phyloP scores from a whole-genome alignment of 371 early-diverging fungal species.

The Mortierella sp. region DNA sequence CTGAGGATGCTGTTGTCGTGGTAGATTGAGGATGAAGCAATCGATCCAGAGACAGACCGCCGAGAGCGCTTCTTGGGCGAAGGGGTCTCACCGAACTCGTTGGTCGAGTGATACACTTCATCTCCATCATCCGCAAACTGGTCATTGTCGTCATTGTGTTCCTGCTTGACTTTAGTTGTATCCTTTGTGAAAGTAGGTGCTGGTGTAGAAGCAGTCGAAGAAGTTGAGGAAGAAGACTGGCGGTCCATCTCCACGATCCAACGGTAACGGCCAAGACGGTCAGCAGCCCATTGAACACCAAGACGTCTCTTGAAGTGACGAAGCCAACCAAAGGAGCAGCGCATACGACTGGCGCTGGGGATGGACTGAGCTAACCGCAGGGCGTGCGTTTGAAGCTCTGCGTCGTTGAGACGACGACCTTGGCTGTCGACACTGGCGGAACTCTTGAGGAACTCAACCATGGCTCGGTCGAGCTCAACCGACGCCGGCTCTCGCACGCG shows the following conservation, averaged over 20 bases:
- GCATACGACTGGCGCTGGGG: slow-evolving; percentile 54
- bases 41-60: background rate
- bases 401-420: slow-evolving; percentile 56
- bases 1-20: slow-evolving; percentile 18
- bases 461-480: slow-evolving; percentile 57
- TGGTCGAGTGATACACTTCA: slow-evolving; percentile 40
- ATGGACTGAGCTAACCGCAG: slow-evolving; percentile 50
- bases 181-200: slow-evolving; percentile 2
- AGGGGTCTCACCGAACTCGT: slow-evolving; percentile 31
- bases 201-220: slow-evolving; percentile 5
- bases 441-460: slow-evolving; percentile 54
- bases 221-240: background rate
- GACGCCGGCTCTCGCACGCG: slow-evolving; percentile 58
- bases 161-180: slow-evolving; percentile 9
- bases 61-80: slow-evolving; percentile 29
- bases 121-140: slow-evolving; percentile 25
- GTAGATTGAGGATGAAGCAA: background rate
- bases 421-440: slow-evolving; percentile 46
- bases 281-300: slow-evolving; percentile 54
- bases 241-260: slow-evolving; percentile 57
- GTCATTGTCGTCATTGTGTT: slow-evolving; percentile 12
- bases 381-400: slow-evolving; percentile 54
- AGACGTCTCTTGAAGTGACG: slow-evolving; percentile 54
- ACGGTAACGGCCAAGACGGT: slow-evolving; percentile 39
- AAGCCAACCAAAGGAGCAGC: slow-evolving; percentile 57